Evolutionary conservation across 192 early-diverging fungal species (phyloP).

Genomic region (Coemansia reversa): DNA sequence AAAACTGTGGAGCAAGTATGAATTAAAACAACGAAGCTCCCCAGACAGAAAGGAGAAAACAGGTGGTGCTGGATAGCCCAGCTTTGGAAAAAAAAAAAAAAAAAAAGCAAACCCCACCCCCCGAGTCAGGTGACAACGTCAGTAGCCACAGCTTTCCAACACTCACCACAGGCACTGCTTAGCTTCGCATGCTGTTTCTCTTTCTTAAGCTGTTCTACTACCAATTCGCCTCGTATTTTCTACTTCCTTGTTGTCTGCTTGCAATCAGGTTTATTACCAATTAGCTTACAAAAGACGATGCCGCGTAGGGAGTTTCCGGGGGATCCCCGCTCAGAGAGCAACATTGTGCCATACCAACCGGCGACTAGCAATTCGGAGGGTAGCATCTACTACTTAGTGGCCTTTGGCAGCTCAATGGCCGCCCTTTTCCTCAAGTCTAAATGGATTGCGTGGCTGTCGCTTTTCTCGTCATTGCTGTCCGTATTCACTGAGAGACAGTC

Average conservation of each 20-base stretch:
- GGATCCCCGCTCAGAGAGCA: conserved; percentile 37
- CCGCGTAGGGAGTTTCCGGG: conserved; percentile 45
- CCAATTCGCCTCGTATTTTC: too few relatives aligned
- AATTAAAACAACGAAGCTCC: too few relatives aligned
- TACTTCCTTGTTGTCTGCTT: too few relatives aligned
- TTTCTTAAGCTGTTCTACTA: too few relatives aligned
- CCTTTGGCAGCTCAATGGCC: conserved; percentile 47
- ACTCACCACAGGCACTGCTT: too few relatives aligned
- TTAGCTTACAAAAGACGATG: conserved; percentile 8
- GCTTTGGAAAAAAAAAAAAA: too few relatives aligned
- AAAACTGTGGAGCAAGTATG: too few relatives aligned
- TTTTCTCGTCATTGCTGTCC: conserved; percentile 40
- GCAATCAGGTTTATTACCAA: background rate
- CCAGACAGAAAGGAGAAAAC: background rate
- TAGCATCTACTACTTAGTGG: conserved; percentile 46
- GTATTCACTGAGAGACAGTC: conserved; percentile 42
- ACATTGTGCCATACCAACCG: conserved; percentile 38
- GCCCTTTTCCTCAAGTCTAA: conserved; percentile 42
- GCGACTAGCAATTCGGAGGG: conserved; percentile 35
- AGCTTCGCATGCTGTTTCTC: too few relatives aligned
- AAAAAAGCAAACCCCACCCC: too few relatives aligned
- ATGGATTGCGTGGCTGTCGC: conserved; percentile 40
- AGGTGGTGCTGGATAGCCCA: background rate
- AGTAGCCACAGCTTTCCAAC: too few relatives aligned
- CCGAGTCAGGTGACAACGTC: too few relatives aligned